Evolutionary conservation across 139 green algal genomes (phyloP), one percentile per base, ranked within the genome.

Genomic region (Coccomyxa sp.): DNA sequence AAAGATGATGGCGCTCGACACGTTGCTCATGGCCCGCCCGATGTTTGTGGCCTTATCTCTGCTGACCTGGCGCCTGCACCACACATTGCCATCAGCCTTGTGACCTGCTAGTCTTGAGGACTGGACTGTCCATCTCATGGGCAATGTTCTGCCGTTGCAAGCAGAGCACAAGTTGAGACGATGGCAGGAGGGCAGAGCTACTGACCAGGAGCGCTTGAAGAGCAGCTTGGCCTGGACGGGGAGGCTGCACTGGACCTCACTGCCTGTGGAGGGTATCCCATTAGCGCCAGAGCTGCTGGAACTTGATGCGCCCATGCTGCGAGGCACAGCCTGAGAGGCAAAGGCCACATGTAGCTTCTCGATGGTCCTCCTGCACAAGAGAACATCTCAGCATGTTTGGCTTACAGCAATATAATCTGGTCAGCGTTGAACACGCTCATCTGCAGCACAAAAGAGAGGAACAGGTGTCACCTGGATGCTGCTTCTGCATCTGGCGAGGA

Each of bases 1-100:
- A 85, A 99, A 98, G 39, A 99, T 90, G 35, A 95, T 27, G 0
- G 95, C 95, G 29, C 89, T 95, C 35, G 79, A 90, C 12, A 98
- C 34, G 82, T 93, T 93, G 81, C 88, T 88, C 31, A 82, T 86
- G 18, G 89, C 85, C 22, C 95, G 89, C 5, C 92, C 83, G 8
- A 93, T 68, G 72, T 90, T 93, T 39, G 95, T 93, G 9, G 90
- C 84, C 78, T 88, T 91, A 89, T 99, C 95, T 8, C 95, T 88
- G 12, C 81, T 86, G 35, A 93, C 90, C 89, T 98, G 94, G 22
- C 82, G 83, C 90, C 64, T 71, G 64, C 64, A 38, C n/a, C 64
- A 36, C 6, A 18, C 24, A 58, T 12, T 29, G 44, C 44, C n/a
- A n/a, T n/a, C n/a, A n/a, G n/a, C n/a, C n/a, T n/a, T n/a, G n/a